phyloP scores from a whole-genome alignment of 2,329 filamentous ascomycete species.

The Botrytis fragariae region DNA sequence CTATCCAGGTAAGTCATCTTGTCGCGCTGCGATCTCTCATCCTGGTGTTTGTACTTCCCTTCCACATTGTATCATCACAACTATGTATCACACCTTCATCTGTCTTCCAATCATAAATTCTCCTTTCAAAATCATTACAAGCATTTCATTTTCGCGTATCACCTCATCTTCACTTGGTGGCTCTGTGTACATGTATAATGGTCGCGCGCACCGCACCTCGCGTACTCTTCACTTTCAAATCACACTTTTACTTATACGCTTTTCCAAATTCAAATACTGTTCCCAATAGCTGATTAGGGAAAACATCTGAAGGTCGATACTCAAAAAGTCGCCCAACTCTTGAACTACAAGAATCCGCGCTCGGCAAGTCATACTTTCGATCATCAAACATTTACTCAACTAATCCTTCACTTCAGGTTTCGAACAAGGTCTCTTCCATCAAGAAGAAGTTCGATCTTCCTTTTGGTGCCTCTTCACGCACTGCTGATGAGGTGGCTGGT shows the following conservation, averaged over 20 bases:
- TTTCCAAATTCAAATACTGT: not conserved
- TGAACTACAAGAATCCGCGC: conserved; percentile 27
- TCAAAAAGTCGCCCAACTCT: conserved; percentile 25
- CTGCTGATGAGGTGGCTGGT: not conserved
- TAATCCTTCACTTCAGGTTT: not conserved
- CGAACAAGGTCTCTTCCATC: conserved; percentile 29
- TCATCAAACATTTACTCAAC: not conserved
- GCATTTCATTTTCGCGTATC: not conserved
- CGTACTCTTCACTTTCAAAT: not conserved
- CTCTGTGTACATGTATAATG: not conserved
- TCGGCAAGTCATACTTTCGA: conserved; percentile 25
- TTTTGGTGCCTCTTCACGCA: conserved; percentile 18
- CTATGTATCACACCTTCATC: not conserved
- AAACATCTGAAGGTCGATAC: conserved; percentile 28
- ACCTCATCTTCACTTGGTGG: not conserved
- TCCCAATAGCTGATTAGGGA: conserved; percentile 7
- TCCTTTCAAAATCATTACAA: not conserved
- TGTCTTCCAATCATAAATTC: too few species aligned
- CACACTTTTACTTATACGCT: not conserved
- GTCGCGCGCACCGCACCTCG: not conserved
- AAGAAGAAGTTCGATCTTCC: conserved; percentile 35
- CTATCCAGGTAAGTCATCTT: conserved; percentile 25
- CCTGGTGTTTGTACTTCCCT: not conserved
- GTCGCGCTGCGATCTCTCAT: not conserved
- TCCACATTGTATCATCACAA: not conserved